Percentiles rank a stretch among this genome's conserved stretches.
These are phyloP conservation scores for Macrolepiota albuminosa DNA, from an alignment of 768 basidiomycete genomes.

Conservation along the genomic window DNA sequence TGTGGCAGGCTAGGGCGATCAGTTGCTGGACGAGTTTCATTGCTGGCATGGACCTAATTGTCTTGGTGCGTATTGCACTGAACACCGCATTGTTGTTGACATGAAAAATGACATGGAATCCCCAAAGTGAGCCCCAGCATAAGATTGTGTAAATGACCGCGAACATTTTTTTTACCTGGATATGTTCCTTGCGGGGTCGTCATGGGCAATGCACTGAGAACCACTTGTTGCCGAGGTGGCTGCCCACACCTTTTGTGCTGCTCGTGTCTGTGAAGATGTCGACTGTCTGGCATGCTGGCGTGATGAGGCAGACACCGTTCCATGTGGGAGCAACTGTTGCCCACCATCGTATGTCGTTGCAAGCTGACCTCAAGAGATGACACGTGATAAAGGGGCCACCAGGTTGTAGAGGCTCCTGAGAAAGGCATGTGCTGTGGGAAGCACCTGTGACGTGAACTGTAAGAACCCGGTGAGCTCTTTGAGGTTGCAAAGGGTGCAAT, in stretches of 20 bases:
- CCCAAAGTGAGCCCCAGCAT: neutral
- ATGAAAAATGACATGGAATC: neutral
- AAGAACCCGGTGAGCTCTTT: neutral
- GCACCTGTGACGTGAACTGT: neutral
- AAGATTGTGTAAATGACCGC: neutral
- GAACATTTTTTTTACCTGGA: neutral
- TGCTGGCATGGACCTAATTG: neutral
- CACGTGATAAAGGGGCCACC: accelerated
- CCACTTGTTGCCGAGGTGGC: neutral
- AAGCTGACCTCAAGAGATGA: neutral
- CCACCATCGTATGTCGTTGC: neutral
- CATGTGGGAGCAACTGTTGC: accelerated
- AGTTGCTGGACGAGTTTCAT: neutral
- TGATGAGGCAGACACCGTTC: neutral
- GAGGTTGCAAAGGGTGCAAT: neutral
- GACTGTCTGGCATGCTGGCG: neutral
- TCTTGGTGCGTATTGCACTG: neutral
- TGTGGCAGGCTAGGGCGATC: neutral
- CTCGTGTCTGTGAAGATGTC: neutral
- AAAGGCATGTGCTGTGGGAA: neutral
- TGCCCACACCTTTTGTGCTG: neutral
- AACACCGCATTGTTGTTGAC: neutral
- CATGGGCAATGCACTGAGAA: neutral
- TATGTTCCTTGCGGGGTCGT: neutral
- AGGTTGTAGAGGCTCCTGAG: neutral